These are phyloP conservation scores for Ajuga reptans DNA, from an alignment of 305 asterid genomes.

Conservation along the genomic window DNA sequence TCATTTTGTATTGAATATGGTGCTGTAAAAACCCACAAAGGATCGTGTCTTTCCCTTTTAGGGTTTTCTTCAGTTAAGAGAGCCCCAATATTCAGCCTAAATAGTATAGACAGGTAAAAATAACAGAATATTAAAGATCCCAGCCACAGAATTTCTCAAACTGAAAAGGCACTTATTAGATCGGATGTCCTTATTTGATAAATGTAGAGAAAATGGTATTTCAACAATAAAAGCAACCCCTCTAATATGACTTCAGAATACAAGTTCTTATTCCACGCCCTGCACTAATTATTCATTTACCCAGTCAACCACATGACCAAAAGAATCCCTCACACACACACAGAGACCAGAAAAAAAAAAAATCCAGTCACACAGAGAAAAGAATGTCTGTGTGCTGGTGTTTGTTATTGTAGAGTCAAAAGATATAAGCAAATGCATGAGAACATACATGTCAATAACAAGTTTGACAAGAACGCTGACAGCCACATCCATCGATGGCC, in stretches of 20 bases:
- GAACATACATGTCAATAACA: slow-evolving; percentile 92
- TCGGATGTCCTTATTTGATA: neutral
- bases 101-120: neutral
- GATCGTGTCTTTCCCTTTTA: neutral
- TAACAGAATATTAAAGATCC: neutral
- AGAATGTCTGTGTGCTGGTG: neutral
- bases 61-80: neutral
- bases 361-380: neutral
- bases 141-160: neutral
- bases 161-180: neutral
- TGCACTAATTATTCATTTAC: neutral
- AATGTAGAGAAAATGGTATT: neutral
- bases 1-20: neutral
- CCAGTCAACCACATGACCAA: slow-evolving; percentile 5
- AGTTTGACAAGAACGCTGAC: slow-evolving; percentile 97
- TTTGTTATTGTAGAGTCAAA: slow-evolving; percentile 2
- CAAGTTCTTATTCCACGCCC: neutral
- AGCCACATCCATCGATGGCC: slow-evolving; percentile 94
- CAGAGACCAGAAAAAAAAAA: neutral
- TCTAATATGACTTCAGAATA: neutral
- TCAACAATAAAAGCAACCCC: neutral
- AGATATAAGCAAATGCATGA: slow-evolving; percentile 23
- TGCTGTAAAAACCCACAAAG: neutral
- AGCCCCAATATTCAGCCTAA: neutral
- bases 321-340: neutral